Evolutionary conservation across 2,329 filamentous ascomycete species (phyloP).

Genomic region (Bertia moriformis): DNA sequence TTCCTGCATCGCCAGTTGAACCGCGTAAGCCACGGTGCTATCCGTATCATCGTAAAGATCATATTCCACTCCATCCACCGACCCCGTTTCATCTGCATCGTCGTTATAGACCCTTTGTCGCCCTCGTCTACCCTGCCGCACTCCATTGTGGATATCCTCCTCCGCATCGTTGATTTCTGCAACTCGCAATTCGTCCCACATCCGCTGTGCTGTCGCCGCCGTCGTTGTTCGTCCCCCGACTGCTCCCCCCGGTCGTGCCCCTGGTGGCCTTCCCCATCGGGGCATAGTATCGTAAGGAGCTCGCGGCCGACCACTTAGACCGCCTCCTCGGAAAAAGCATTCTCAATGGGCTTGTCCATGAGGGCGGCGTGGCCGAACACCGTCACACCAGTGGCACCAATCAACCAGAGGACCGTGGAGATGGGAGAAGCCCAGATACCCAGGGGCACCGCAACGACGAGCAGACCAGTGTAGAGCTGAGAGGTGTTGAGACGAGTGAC

Average conservation of each 20-base stretch:
- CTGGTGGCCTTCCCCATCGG: constrained; percentile 98
- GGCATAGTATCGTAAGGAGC: constrained; percentile 75
- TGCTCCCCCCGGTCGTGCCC: constrained; percentile 56
- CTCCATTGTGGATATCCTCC: constrained; percentile 22
- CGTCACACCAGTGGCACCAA: constrained; percentile 84
- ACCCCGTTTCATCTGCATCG: constrained; percentile 35
- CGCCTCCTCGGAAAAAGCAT: constrained; percentile 99
- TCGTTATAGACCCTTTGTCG: constrained; percentile 54
- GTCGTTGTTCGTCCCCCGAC: constrained; percentile 30
- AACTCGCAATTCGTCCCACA: constrained; percentile 17
- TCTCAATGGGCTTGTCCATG: constrained; percentile 98
- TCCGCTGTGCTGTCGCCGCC: constrained; percentile 16
- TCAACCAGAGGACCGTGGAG: constrained; percentile 78
- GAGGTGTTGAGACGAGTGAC: constrained; percentile 71
- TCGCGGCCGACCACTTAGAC: constrained; percentile 99
- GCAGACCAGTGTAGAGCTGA: constrained; percentile 82
- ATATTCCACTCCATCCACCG: background rate
- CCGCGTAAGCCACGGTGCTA: constrained; percentile 35
- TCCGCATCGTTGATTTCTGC: constrained; percentile 16
- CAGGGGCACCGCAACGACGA: constrained; percentile 71
- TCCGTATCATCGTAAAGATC: constrained; percentile 30
- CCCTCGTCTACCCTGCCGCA: constrained; percentile 23
- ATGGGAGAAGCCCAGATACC: constrained; percentile 76
- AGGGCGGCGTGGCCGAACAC: constrained; percentile 89
- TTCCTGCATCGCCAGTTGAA: constrained; percentile 37